Conservation (phyloP, 805 yeast genomes). For the Candida khao-thaluensis region DNA sequence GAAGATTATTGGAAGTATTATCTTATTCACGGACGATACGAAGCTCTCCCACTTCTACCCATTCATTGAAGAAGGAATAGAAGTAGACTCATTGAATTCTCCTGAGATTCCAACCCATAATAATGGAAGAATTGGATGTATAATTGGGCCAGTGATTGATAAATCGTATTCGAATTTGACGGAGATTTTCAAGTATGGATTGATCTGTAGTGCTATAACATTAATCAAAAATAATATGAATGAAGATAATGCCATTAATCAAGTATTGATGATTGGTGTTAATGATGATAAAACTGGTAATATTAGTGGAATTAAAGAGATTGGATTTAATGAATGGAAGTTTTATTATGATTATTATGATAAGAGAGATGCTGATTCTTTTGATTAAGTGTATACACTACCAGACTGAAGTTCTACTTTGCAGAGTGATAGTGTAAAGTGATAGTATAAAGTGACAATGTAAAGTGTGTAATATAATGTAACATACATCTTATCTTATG, state of each 20-base stretch:
- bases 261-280: constrained; percentile 39
- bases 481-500: too few relatives aligned
- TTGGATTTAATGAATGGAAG: constrained; percentile 43
- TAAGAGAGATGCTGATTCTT: constrained; percentile 13
- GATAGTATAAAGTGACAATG: too few relatives aligned
- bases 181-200: constrained; percentile 54
- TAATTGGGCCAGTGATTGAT: constrained; percentile 54
- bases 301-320: constrained; percentile 36
- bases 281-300: constrained; percentile 31
- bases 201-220: constrained; percentile 55
- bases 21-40: constrained; percentile 47
- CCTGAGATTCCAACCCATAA: constrained; percentile 3
- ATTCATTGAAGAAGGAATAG: constrained; percentile 44
- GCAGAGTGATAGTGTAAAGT: too few relatives aligned
- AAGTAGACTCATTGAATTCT: constrained; percentile 2
- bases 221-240: constrained; percentile 38
- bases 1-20: constrained; percentile 51
- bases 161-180: constrained; percentile 51
- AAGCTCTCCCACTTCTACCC: constrained; percentile 50
- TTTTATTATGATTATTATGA: constrained; percentile 37
- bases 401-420: too few relatives aligned
- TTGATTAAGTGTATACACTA: too few relatives aligned
- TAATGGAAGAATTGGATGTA: constrained; percentile 42
- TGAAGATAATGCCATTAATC: constrained; percentile 27
- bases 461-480: too few relatives aligned